phyloP scores from a whole-genome alignment of 129 eudicot genomes.

The Solidago caesia region DNA sequence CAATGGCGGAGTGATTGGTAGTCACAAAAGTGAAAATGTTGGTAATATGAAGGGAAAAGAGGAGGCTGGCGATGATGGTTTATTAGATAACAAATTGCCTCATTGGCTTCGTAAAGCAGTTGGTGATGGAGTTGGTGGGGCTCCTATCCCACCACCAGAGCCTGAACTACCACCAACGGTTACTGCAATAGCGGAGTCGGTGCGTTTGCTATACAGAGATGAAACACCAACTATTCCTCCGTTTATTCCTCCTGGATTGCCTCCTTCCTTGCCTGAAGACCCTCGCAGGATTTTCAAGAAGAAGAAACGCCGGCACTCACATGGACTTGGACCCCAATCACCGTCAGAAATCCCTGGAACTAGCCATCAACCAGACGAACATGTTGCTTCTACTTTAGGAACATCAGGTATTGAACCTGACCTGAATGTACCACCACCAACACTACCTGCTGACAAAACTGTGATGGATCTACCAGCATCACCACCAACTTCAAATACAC shows the following conservation, averaged over 20 bases:
- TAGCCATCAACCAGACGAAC: constrained; percentile 34
- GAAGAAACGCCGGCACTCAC: constrained; percentile 38
- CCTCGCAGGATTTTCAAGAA: constrained; percentile 60
- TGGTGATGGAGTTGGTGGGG: constrained; percentile 34
- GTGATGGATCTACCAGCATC: constrained; percentile 27
- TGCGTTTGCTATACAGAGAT: constrained; percentile 63
- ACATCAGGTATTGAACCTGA: constrained; percentile 38
- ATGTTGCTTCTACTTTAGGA: constrained; percentile 43
- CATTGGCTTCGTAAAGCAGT: constrained; percentile 98
- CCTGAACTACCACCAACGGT: constrained; percentile 69
- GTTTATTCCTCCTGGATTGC: constrained; percentile 61
- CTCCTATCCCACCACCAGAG: constrained; percentile 32
- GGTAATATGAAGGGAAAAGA: constrained; percentile 41
- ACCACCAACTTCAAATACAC: constrained; percentile 18
- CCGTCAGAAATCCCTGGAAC: constrained; percentile 39
- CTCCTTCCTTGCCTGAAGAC: constrained; percentile 67
- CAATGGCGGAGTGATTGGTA: background rate
- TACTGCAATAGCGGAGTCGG: constrained; percentile 82
- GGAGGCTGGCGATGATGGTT: constrained; percentile 32
- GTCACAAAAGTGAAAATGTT: constrained; percentile 18
- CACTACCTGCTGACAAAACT: constrained; percentile 21
- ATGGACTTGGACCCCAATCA: constrained; percentile 7
- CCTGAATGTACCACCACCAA: constrained; percentile 31
- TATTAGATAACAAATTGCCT: constrained; percentile 57
- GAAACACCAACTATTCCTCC: constrained; percentile 72